Base-by-base conservation (phyloP, 495 filamentous ascomycete species). In the Ascodesmis nigricans region DNA sequence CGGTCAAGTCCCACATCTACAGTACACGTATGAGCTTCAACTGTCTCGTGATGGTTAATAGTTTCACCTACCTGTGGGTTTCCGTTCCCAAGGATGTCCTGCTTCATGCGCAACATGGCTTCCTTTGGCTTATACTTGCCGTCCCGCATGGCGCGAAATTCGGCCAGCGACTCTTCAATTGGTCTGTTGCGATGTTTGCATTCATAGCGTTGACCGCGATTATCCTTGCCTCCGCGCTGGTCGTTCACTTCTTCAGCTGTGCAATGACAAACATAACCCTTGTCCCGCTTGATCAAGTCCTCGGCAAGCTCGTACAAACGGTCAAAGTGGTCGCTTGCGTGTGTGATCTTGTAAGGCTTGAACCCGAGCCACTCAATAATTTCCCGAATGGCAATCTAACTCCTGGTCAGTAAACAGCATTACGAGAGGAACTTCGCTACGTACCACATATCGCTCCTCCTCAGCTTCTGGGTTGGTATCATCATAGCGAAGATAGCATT, bases 71-170 rank as follows among this genome's bases (percentile, higher is more conserved):
- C 68, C 54, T 77, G 72, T 1, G 73, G 71, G 49, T 76, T 76
- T 10, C 63, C 63, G 40, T 57, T 61, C 29, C 58, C 52, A 3
- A 68, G 35, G 7, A 49, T 49, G 50, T 75, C 65, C 59, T 77
- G 82, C 55, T 91, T 91, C 83, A 95, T 91, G 35, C 87, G 73
- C 29, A 97, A 57, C 43, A 78, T 80, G 2, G 82, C 87, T 46
- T 80, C 77, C 43, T 73, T 68, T 1, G 87, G 77, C 50, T 75
- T 72, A 54, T 93, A 95, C 53, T 78, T 73, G 15, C 87, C 90
- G 52, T 84, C 80, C 14, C 71, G 61, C 87, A 97, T 95, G 16
- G 67, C 78, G 31, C 79, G 63, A 54, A 97, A 93, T 44, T 93
- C 73, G 3, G 56, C 42, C 28, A 95, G 53, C 38, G 81, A 90